Conservation (phyloP, 768 basidiomycete species). For the Inosperma sp. region DNA sequence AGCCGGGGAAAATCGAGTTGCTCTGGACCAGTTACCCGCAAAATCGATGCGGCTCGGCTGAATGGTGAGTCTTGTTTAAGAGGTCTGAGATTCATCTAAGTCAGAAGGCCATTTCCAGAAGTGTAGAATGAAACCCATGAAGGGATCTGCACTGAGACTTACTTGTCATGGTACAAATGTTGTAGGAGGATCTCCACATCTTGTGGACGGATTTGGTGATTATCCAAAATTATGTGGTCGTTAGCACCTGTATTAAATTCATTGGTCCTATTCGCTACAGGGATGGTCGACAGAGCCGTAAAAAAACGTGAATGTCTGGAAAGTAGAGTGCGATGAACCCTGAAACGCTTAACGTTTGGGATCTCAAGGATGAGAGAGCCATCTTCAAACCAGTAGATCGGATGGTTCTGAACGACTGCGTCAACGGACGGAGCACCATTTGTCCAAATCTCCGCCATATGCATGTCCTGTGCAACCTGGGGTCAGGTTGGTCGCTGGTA, state of each 20-base stretch:
- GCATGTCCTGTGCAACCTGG: no score
- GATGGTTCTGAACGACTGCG: constrained; percentile 32
- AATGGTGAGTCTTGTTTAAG: constrained; percentile 42
- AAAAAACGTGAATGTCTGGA: constrained; percentile 46
- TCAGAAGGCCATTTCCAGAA: background rate
- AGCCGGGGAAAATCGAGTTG: constrained; percentile 56
- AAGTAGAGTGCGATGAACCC: constrained; percentile 51
- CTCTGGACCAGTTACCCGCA: constrained; percentile 53
- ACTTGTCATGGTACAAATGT: constrained; percentile 67
- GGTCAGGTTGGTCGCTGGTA: no score
- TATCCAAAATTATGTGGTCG: constrained; percentile 23
- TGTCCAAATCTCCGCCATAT: background rate
- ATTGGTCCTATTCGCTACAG: background rate
- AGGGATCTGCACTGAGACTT: constrained; percentile 28
- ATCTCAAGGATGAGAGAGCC: constrained; percentile 50
- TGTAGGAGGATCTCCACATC: constrained; percentile 58
- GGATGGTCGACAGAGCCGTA: constrained; percentile 3
- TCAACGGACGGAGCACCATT: background rate
- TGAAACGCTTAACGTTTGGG: constrained; percentile 51
- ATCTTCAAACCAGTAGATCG: constrained; percentile 62
- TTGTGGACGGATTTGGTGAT: constrained; percentile 31
- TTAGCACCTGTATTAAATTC: background rate
- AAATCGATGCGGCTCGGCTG: constrained; percentile 44
- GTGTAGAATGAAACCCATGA: background rate
- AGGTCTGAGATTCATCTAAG: constrained; percentile 35